These are phyloP conservation scores for Endoconidiophora polonica DNA, from an alignment of 2,329 filamentous ascomycete genomes.

Conservation along the genomic window DNA sequence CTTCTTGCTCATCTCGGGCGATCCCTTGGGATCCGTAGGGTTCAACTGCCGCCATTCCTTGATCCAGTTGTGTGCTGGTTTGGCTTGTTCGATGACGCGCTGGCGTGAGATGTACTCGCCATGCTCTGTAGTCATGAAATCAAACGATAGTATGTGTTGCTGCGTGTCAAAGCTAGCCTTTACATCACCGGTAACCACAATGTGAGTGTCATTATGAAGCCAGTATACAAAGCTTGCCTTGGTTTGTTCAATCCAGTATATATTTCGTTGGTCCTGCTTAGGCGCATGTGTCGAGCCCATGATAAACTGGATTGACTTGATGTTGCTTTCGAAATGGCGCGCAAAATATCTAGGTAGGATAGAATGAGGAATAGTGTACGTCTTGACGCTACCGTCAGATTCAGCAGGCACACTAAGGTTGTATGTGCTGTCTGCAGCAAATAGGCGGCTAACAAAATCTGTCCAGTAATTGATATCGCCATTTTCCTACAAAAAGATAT, in stretches of 20 bases:
- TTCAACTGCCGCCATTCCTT: conserved; percentile 50
- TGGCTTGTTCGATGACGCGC: conserved; percentile 42
- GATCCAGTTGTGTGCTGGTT: conserved; percentile 45
- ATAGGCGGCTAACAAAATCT: conserved; percentile 63
- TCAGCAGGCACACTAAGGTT: conserved; percentile 49
- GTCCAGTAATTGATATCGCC: conserved; percentile 66
- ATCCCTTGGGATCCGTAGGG: conserved; percentile 37
- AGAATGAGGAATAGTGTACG: conserved; percentile 71
- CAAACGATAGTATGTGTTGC: conserved; percentile 69
- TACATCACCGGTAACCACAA: conserved; percentile 62
- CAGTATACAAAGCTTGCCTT: conserved; percentile 76
- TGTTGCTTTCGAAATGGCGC: conserved; percentile 73
- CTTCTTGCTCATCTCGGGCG: conserved; percentile 53
- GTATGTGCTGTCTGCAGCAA: conserved; percentile 60
- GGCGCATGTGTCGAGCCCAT: conserved; percentile 41
- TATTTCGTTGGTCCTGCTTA: too few relatives aligned
- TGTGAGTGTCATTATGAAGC: conserved; percentile 70
- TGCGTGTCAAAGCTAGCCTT: conserved; percentile 63
- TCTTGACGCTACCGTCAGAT: conserved; percentile 50
- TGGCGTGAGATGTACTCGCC: conserved; percentile 71
- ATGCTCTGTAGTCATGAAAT: conserved; percentile 60
- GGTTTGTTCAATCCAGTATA: conserved; percentile 35
- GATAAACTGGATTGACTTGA: conserved; percentile 71
- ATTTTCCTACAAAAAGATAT: conserved; percentile 38
- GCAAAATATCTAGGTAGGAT: conserved; percentile 79